Base-by-base conservation (phyloP, 371 early-diverging fungal species). In the Mortierella sp. region DNA sequence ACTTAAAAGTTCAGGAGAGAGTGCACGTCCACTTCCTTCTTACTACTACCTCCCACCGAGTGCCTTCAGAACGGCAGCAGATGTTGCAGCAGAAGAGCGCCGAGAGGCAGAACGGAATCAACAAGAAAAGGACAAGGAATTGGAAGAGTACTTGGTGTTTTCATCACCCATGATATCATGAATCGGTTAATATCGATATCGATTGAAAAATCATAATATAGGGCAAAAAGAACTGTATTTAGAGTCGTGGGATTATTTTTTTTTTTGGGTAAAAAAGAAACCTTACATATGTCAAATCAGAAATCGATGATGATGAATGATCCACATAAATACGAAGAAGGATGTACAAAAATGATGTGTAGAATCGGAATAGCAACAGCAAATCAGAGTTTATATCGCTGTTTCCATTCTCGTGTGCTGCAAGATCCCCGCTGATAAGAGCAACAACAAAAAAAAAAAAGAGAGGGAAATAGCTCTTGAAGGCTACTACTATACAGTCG, bases 31-130 rank as follows among this genome's bases (percentile, higher is more conserved):
- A 2, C 47, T 73, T n/a, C 68, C 68, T 0, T 47, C 68, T 22
- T 58, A 47, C 12, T 68, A 62, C 51, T 73, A 73, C 24, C 64
- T 77, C 40, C 77, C 77, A 5, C 77, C 72, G 24, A 77, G 77
- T 10, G 77, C 77, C 3, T 77, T 77, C 69, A 47, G 77, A 39
- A 77, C 66, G 1, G 62, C 45, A 0, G 72, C 64, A 11, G 51
- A 64, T 3, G 68, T 72, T 20, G 57, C 61, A 9, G 68, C 57
- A 28, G 73, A 77, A 45, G 73, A 59, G 39, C 59, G 59, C 24
- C 14, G 49, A 30, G 59, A 76, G 39, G 45, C 47, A 0, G 72
- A 67, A 35, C 18, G 26, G 24, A 28, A 55, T 16, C 52, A 47
- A 16, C 59, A 62, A 32, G 37, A 35, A 47, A 45, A 40, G 54